A percentile compares a stretch with the other conserved stretches of the same genome.
phyloP scores from a whole-genome alignment of 2,329 filamentous ascomycete genomes.

The Calycina herbarum region DNA sequence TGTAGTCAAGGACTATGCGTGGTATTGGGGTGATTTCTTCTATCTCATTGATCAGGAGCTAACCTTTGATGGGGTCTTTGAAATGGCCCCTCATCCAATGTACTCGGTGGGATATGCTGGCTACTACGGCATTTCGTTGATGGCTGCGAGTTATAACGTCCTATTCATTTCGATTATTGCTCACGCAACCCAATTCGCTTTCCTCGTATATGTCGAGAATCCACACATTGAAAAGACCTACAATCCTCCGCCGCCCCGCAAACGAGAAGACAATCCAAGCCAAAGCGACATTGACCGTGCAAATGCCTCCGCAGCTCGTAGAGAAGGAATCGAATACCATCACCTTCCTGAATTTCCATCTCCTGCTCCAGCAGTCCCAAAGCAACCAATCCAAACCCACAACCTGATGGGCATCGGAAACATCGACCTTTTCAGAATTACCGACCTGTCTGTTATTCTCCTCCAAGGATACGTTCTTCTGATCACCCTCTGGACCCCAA shows the following conservation, averaged over 20 bases:
- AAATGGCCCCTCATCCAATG: slow-evolving; percentile 98
- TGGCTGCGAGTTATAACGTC: slow-evolving; percentile 97
- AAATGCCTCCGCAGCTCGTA: slow-evolving; percentile 38
- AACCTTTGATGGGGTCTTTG: slow-evolving; percentile 97
- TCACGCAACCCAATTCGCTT: slow-evolving; percentile 91
- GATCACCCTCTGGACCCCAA: slow-evolving; percentile 74
- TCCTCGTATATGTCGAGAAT: slow-evolving; percentile 89
- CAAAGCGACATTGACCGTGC: slow-evolving; percentile 38
- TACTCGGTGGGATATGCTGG: slow-evolving; percentile 97
- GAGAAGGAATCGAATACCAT: slow-evolving; percentile 37
- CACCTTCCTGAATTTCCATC: slow-evolving; percentile 13
- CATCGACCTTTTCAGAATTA: slow-evolving; percentile 83
- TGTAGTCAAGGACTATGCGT: slow-evolving; percentile 98
- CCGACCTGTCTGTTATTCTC: slow-evolving; percentile 78
- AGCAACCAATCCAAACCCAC: slow-evolving; percentile 69
- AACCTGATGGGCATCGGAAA: slow-evolving; percentile 81
- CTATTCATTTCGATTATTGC: slow-evolving; percentile 95
- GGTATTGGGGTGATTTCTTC: slow-evolving; percentile 99
- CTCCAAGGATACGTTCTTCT: slow-evolving; percentile 73
- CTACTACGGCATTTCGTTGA: slow-evolving; percentile 97
- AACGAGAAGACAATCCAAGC: slow-evolving; percentile 41
- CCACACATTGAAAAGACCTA: slow-evolving; percentile 98
- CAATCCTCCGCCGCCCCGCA: slow-evolving; percentile 78
- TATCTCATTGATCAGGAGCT: slow-evolving; percentile 97
- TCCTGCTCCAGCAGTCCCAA: slow-evolving; percentile 27